A percentile compares a stretch with the other conserved stretches of the same genome.
These are phyloP conservation scores for Russula vinacea DNA, from an alignment of 768 basidiomycete species.

Conservation along the genomic window DNA sequence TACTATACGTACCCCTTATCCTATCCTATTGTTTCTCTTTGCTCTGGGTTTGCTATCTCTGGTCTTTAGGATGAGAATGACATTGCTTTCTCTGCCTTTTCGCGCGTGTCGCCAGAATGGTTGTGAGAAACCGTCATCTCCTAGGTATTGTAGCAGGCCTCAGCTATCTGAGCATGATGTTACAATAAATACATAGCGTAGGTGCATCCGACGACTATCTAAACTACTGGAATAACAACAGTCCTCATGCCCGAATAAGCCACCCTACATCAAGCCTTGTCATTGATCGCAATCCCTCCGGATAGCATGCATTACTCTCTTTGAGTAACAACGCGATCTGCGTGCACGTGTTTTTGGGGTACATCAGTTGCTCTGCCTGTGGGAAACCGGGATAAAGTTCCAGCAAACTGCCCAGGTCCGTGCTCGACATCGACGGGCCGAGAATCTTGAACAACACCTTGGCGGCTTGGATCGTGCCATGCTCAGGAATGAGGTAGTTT, in stretches of 20 bases:
- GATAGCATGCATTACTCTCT: conserved; percentile 77
- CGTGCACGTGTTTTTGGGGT: conserved; percentile 75
- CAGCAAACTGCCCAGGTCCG: conserved; percentile 56
- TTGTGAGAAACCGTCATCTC: background rate
- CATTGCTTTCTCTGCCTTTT: too few relatives aligned
- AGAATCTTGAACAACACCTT: conserved; percentile 86
- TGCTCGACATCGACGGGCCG: conserved; percentile 51
- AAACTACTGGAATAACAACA: background rate
- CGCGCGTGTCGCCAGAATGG: background rate
- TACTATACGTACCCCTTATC: conserved; percentile 15
- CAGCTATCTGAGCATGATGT: background rate
- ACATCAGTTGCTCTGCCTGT: conserved; percentile 83
- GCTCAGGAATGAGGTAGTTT: conserved; percentile 57
- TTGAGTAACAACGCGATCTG: conserved; percentile 65
- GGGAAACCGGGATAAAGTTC: conserved; percentile 77
- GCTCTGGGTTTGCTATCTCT: background rate
- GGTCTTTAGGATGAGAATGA: background rate
- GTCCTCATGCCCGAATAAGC: conserved; percentile 44
- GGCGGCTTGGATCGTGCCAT: conserved; percentile 61
- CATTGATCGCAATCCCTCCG: conserved; percentile 71
- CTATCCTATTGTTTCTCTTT: conserved; percentile 7
- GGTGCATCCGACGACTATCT: too few relatives aligned
- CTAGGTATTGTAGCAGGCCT: background rate
- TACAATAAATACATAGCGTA: background rate
- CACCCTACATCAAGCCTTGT: conserved; percentile 81